A percentile compares a stretch with the other conserved stretches of the same genome.
phyloP scores from a whole-genome alignment of 768 basidiomycete species.

The Hygrophorus russula region DNA sequence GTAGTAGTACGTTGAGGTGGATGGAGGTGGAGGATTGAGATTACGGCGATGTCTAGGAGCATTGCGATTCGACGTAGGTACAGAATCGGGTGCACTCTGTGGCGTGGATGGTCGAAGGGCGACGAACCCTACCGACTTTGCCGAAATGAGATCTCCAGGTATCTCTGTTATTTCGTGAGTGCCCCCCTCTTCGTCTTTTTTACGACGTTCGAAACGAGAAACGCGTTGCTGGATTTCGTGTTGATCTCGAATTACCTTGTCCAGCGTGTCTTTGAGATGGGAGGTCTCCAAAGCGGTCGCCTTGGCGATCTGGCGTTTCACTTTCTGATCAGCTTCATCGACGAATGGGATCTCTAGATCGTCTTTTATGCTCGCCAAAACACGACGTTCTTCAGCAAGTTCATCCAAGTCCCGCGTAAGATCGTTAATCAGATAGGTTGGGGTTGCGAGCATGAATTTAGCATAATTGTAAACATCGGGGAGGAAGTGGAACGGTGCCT shows the following conservation, averaged over 20 bases:
- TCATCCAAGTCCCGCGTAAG: constrained; percentile 65
- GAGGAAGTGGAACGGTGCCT: constrained; percentile 92
- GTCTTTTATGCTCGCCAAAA: constrained; percentile 59
- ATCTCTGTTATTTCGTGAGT: constrained; percentile 21
- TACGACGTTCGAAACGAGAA: constrained; percentile 18
- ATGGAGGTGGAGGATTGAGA: constrained; percentile 77
- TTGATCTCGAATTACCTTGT: constrained; percentile 47
- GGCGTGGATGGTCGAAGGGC: constrained; percentile 6
- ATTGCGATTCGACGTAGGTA: constrained; percentile 24
- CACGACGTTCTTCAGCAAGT: constrained; percentile 57
- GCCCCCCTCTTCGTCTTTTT: constrained; percentile 16
- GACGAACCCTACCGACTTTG: constrained; percentile 18
- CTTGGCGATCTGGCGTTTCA: constrained; percentile 72
- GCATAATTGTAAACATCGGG: constrained; percentile 83
- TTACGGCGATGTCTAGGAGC: constrained; percentile 58
- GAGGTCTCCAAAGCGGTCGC: constrained; percentile 67
- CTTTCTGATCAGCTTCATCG: constrained; percentile 63
- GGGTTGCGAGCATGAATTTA: constrained; percentile 95
- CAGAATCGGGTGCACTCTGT: background rate
- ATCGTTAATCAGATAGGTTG: constrained; percentile 67
- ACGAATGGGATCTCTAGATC: constrained; percentile 71
- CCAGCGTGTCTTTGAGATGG: constrained; percentile 49
- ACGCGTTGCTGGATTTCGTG: constrained; percentile 41
- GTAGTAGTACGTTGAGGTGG: constrained; percentile 87
- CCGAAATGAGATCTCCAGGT: constrained; percentile 49